Conservation (phyloP, 805 yeast genomes). For the Teunomyces tritomae region DNA sequence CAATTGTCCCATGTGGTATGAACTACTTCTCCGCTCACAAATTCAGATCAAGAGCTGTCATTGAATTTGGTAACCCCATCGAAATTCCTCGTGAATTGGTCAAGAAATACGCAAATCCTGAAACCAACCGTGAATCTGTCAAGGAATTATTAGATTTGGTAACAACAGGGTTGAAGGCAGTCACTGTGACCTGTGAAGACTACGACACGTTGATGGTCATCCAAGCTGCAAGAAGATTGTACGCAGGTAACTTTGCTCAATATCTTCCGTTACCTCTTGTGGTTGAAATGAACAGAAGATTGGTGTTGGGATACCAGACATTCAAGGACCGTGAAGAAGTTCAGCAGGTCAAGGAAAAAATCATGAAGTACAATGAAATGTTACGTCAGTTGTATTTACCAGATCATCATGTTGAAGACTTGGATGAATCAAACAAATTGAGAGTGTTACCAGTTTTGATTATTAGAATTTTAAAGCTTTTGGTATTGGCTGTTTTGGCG, state of each 20-base stretch:
- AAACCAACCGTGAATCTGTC: slow-evolving; percentile 70
- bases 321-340: slow-evolving; percentile 70
- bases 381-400: slow-evolving; percentile 50
- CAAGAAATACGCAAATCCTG: slow-evolving; percentile 61
- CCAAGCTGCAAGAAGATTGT: slow-evolving; percentile 88
- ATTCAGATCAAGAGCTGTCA: slow-evolving; percentile 91
- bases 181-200: slow-evolving; percentile 85
- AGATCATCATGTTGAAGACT: slow-evolving; percentile 57
- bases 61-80: slow-evolving; percentile 90
- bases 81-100: slow-evolving; percentile 58
- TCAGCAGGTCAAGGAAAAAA: slow-evolving; percentile 56
- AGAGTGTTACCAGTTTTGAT: slow-evolving; percentile 53
- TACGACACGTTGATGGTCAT: slow-evolving; percentile 86
- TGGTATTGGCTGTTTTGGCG: slow-evolving; percentile 58
- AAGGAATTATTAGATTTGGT: slow-evolving; percentile 66
- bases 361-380: slow-evolving; percentile 65
- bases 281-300: slow-evolving; percentile 87
- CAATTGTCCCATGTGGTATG: slow-evolving; percentile 96
- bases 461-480: slow-evolving; percentile 55
- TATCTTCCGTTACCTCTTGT: slow-evolving; percentile 76
- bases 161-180: slow-evolving; percentile 73
- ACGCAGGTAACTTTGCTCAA: slow-evolving; percentile 70
- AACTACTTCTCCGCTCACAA: slow-evolving; percentile 95
- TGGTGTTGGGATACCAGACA: slow-evolving; percentile 76
- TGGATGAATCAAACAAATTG: slow-evolving; percentile 49